Evolutionary conservation across 441 rosid genomes (phyloP), one percentile per base, ranked within the genome.

Genomic region (Pelargonium australe): DNA sequence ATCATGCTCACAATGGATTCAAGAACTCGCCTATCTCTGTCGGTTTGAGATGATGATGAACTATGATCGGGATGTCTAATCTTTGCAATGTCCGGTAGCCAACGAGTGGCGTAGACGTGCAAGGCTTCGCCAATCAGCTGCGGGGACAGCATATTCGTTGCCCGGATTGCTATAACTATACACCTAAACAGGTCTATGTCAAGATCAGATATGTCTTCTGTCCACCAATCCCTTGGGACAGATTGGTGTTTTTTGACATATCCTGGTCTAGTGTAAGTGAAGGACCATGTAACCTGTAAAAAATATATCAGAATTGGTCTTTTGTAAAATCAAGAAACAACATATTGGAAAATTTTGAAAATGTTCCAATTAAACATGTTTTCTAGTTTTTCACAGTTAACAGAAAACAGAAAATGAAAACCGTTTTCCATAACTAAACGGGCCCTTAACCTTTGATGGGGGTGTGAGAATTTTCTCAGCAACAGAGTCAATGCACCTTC

Each of bases 141-240:
- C 9, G 97, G 85, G 9, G 88, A 84, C 45, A 88, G 79, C 69
- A 73, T 73, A 64, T 79, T 78, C 10, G 92, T 84, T 67, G 98
- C 87, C 82, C 86, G 84, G 49, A 86, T 76, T 25, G 96, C 82
- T 53, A 86, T 79, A 28, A 89, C 82, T 37, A 89, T 78, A 72
- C 93, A 88, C 57, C 96, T 86, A 78, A 92, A 90, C 13, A 89
- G 87, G 80, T 92, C 98, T 71, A 95, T 77, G 67, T 92, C 95
- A 20, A 95, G 96, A 77, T 90, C 94, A 7, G 97, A 85, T 77
- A 90, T 76, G 77, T 95, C 97, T 71, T 95, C 99, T 0, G 96
- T 92, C 98, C 99, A 95, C 99, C 98, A 95, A 80, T 95, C 99
- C 76, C 78, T 87, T 58, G 99, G 99, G 58, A 79, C 92, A 34